Evolutionary conservation across 2,329 filamentous ascomycete genomes (phyloP), one percentile per base, ranked within the genome.

Genomic region (Fusarium sp.): DNA sequence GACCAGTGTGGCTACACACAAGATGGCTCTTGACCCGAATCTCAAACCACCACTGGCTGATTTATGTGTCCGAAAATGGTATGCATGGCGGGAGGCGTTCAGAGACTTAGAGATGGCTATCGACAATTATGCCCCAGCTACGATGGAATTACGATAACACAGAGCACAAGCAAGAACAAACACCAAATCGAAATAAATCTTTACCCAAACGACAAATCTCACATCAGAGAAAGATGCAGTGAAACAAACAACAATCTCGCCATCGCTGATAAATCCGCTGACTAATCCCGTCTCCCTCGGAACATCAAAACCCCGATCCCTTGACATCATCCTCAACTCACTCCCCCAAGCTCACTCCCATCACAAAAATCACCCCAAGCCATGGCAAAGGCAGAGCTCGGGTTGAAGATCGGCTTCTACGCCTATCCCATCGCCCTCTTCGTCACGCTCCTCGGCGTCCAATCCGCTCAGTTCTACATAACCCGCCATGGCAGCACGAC

Each of bases 401-500:
- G 81, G 42, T 74, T 85, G 55, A 78, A 81, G 66, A 76, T 82
- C 13, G 81, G 81, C 66, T 85, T 85, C 71, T 85, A 85, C 57
- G 60, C 81, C 58, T 85, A 85, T 66, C 84, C 84, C 2, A 81
- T 80, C 45, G 77, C 80, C 10, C 79, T 85, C 14, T 84, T 85
- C 53, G 63, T 77, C 8, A 79, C 81, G 4, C 71, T 85, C 11
- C 61, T 84, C 22, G 77, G 80, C 7, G 80, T 79, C 1, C 83
- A 85, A 70, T 75, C 82, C 11, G 57, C 82, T 42, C 79, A 81
- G 62, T 85, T 82, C 71, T 84, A 81, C 72, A 79, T 78, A 60
- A 75, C 78, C 64, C 80, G 81, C 20, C 78, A 70, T 69, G 76
- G 77, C 36, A 76, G 75, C 36, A 74, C 39, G 3, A 54, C 70